phyloP scores from a whole-genome alignment of 805 yeast genomes.

The Millerozyma acaciae region DNA sequence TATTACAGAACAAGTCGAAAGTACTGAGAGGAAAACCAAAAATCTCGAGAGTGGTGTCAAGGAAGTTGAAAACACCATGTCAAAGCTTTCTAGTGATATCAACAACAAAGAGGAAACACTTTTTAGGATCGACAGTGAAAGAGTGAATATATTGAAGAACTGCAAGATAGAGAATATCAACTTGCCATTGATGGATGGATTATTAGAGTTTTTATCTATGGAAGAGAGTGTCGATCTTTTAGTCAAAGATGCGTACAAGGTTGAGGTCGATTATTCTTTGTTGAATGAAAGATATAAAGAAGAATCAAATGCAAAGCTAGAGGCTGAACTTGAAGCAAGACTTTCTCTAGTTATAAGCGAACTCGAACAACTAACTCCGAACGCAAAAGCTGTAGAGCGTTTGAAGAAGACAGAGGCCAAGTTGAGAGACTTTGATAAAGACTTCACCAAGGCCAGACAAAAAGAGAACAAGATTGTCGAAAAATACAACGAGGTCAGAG shows the following conservation, averaged over 20 bases:
- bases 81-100: conserved; percentile 26
- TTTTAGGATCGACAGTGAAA: conserved; percentile 52
- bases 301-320: conserved; percentile 34
- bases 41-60: conserved; percentile 26
- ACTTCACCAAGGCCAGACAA: conserved; percentile 58
- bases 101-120: conserved; percentile 48
- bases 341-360: conserved; percentile 35
- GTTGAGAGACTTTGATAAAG: conserved; percentile 58
- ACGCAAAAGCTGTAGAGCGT: conserved; percentile 74
- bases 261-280: conserved; percentile 53
- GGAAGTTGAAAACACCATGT: conserved; percentile 36
- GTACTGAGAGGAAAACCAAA: conserved; percentile 27
- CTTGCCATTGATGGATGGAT: conserved; percentile 60
- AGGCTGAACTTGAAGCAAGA: conserved; percentile 30
- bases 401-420: conserved; percentile 62
- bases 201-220: conserved; percentile 57
- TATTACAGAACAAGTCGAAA: conserved; percentile 8
- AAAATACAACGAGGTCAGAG: conserved; percentile 57
- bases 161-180: conserved; percentile 71
- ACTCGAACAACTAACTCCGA: conserved; percentile 62
- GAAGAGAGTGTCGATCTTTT: conserved; percentile 43
- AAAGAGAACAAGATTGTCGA: conserved; percentile 52
- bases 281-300: conserved; percentile 44
- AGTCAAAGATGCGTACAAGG: conserved; percentile 37
- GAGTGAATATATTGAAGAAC: conserved; percentile 56